Conservation (phyloP, 2,329 filamentous ascomycete species). For the Alternaria dauci region DNA sequence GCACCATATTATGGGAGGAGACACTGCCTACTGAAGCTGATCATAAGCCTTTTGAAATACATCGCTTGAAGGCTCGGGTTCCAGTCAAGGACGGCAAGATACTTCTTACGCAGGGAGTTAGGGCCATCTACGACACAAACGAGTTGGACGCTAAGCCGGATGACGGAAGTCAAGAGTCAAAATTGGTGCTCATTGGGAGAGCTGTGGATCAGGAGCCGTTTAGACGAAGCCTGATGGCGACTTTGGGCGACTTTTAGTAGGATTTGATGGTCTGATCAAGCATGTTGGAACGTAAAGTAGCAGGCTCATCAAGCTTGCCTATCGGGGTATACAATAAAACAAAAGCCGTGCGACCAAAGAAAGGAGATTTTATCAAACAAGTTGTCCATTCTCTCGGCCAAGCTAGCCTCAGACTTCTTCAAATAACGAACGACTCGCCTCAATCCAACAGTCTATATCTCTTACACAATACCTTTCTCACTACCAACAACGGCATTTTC, state of each 20-base stretch:
- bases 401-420: neutral
- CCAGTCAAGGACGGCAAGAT: slow-evolving; percentile 69
- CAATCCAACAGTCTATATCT: neutral
- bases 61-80: slow-evolving; percentile 85
- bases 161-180: slow-evolving; percentile 21
- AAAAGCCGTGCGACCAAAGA: neutral
- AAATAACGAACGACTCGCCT: neutral
- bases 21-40: slow-evolving; percentile 58
- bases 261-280: neutral
- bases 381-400: neutral
- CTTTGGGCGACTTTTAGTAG: neutral
- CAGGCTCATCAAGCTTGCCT: neutral
- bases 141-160: slow-evolving; percentile 56
- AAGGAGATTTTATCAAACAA: neutral
- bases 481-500: slow-evolving; percentile 17
- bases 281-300: neutral
- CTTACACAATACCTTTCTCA: slow-evolving; percentile 25
- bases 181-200: slow-evolving; percentile 46
- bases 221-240: slow-evolving; percentile 19
- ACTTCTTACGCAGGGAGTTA: slow-evolving; percentile 87
- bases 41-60: slow-evolving; percentile 73
- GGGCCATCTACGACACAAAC: slow-evolving; percentile 91
- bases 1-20: slow-evolving; percentile 83
- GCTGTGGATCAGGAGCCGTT: slow-evolving; percentile 36
- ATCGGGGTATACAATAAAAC: neutral